Conservation (phyloP, 2,329 filamentous ascomycete species). For the Paraconiothyrium sp. region DNA sequence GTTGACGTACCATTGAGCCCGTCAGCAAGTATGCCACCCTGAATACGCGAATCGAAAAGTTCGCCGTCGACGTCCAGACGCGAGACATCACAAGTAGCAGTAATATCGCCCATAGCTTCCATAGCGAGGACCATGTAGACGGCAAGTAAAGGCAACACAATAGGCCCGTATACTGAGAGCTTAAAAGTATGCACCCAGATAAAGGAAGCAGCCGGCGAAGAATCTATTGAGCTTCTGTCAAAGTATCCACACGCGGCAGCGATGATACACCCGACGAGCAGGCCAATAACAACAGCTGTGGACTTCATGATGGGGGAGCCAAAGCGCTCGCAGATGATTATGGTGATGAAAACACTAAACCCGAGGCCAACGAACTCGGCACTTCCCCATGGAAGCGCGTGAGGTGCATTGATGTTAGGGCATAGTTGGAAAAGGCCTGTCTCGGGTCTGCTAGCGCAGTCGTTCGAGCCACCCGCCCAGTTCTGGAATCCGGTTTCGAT, state of each 20-base stretch:
- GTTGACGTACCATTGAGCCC: constrained; percentile 67
- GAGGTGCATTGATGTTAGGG: constrained; percentile 69
- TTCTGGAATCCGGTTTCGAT: constrained; percentile 76
- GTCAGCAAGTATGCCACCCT: constrained; percentile 81
- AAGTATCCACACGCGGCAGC: constrained; percentile 82
- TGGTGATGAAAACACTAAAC: constrained; percentile 81
- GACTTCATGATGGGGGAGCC: constrained; percentile 87
- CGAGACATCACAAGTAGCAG: constrained; percentile 82
- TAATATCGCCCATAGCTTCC: constrained; percentile 83
- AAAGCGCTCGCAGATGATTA: constrained; percentile 82
- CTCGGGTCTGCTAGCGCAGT: constrained; percentile 57
- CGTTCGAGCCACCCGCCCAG: constrained; percentile 80
- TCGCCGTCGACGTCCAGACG: constrained; percentile 76
- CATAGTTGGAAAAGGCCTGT: constrained; percentile 70
- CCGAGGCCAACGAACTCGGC: constrained; percentile 82
- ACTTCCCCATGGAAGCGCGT: constrained; percentile 78
- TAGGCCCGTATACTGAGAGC: constrained; percentile 74
- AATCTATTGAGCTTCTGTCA: constrained; percentile 74
- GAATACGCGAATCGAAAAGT: constrained; percentile 78
- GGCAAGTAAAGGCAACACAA: constrained; percentile 74
- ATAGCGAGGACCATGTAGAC: constrained; percentile 75
- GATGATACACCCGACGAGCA: constrained; percentile 80
- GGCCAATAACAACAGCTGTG: constrained; percentile 76
- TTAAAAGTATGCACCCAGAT: constrained; percentile 83
- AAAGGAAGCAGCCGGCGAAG: constrained; percentile 76